Evolutionary conservation across 1,284 basidiomycete species (phyloP).

Genomic region (Ustilago tritici): DNA sequence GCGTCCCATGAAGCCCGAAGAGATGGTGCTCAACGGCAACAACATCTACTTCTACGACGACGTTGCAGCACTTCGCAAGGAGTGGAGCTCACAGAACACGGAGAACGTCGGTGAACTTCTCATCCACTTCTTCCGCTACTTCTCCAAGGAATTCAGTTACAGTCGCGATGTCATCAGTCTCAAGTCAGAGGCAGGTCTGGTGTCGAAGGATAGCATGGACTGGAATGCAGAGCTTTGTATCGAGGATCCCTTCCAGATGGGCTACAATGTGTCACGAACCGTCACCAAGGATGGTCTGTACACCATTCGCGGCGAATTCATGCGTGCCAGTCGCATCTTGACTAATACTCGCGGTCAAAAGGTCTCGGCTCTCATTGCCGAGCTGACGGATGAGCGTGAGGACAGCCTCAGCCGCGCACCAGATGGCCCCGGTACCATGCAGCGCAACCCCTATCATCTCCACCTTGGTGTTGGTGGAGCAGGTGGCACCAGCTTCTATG

Average conservation of each 20-base stretch:
- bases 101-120: conserved; percentile 95
- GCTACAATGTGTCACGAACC: conserved; percentile 95
- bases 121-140: conserved; percentile 98
- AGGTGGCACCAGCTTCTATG: conserved; percentile 28
- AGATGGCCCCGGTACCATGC: conserved; percentile 46
- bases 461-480: conserved; percentile 25
- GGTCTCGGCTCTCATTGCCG: conserved; percentile 58
- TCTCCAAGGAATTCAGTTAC: conserved; percentile 91
- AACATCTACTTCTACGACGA: conserved; percentile 91
- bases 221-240: conserved; percentile 85
- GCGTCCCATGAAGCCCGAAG: conserved; percentile 73
- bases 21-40: conserved; percentile 77
- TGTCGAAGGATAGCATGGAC: conserved; percentile 90
- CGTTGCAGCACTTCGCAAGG: conserved; percentile 86
- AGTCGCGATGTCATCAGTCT: conserved; percentile 92
- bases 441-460: conserved; percentile 30
- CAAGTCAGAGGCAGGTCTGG: conserved; percentile 78
- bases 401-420: conserved; percentile 66
- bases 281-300: conserved; percentile 97
- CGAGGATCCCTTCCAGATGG: conserved; percentile 90
- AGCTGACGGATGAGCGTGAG: conserved; percentile 68
- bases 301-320: conserved; percentile 97
- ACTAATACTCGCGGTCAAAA: conserved; percentile 53
- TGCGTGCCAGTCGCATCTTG: conserved; percentile 83
- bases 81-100: conserved; percentile 92